Base-by-base conservation (phyloP, 371 early-diverging fungal genomes). In the Mucor indicus region DNA sequence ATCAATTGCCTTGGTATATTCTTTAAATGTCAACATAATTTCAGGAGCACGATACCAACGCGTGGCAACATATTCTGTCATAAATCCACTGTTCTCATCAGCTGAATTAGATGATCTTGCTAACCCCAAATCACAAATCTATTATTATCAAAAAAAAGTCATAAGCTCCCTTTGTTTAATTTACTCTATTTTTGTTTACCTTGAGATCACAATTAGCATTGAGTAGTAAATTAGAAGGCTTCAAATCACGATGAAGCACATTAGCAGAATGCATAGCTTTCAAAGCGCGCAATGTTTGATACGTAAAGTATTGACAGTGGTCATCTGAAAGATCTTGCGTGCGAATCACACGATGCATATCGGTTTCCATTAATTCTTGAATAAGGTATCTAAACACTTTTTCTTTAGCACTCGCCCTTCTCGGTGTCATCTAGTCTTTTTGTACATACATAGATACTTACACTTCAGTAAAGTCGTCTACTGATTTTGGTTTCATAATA, bases 21-120 rank as follows among this genome's bases (percentile, higher is more conserved):
- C 86, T 53, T 90, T 87, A 64, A 92, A 91, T 4, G 95, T 93
- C 57, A 98, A 73, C 89, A 99, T 94, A 59, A 99, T 91, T 64
- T 99, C 99, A 25, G 99, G 99, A 22, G 99, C 91, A 55, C 98
- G 87, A 71, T 99, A 99, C 98, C 98, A 99, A 54, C 98, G 81
- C 12, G 99, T 99, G 8, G 98, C 93, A 16, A 97, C 99, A 66
- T 96, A 96, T 72, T 95, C 94, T 33, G 95, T 95, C 93, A 96
- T 90, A 58, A 95, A 95, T 11, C 93, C 93, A 50, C 85, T 84
- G 63, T 87, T 87, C 45, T 92, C 96, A 48, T 87, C 88, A 10
- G 82, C 81, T 39, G 92, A 92, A 39, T 91, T 90, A 44, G 91
- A 86, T 2, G 93, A 93, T 52, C 96, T 82, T 3, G 96, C 95